Evolutionary conservation across 208 protist species (phyloP).

Genomic region (Plasmodiophora brassicae): DNA sequence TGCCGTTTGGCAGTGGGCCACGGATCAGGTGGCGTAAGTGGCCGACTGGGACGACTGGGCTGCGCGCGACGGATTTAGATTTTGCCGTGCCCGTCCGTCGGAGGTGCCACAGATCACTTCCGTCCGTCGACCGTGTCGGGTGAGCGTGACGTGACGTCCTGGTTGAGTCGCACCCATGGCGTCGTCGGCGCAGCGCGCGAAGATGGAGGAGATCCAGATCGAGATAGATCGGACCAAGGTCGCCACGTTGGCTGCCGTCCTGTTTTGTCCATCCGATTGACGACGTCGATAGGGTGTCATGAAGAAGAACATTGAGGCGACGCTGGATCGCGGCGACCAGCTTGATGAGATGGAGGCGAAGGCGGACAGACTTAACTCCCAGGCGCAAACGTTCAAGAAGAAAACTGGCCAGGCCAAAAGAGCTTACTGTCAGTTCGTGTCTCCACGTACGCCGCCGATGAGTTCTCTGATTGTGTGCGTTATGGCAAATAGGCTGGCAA

Average conservation of each 20-base stretch:
- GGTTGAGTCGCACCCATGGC: no score
- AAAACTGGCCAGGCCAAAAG: slow-evolving; percentile 30
- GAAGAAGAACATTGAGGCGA: slow-evolving; percentile 34
- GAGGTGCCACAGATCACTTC: no score
- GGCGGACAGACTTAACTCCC: neutral
- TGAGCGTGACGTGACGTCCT: no score
- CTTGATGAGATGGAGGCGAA: slow-evolving; percentile 30
- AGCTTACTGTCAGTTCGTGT: slow-evolving; percentile 28
- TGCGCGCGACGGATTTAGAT: no score
- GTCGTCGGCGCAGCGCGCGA: neutral
- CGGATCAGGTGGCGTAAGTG: no score
- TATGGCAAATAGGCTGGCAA: slow-evolving; percentile 22
- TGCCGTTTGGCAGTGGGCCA: no score
- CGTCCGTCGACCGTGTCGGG: no score
- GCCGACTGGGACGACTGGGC: no score
- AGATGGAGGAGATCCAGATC: slow-evolving; percentile 25
- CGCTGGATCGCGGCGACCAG: slow-evolving; percentile 17
- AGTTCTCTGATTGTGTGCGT: neutral
- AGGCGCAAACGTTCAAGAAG: slow-evolving; percentile 28
- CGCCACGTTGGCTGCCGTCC: neutral
- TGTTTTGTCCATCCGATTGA: neutral
- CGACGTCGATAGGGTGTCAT: neutral
- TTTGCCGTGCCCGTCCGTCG: no score
- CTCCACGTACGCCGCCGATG: no score
- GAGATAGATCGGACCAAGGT: slow-evolving; percentile 28